Conservation (phyloP, 2,329 filamentous ascomycete species). For the Botrytis sinoallii region DNA sequence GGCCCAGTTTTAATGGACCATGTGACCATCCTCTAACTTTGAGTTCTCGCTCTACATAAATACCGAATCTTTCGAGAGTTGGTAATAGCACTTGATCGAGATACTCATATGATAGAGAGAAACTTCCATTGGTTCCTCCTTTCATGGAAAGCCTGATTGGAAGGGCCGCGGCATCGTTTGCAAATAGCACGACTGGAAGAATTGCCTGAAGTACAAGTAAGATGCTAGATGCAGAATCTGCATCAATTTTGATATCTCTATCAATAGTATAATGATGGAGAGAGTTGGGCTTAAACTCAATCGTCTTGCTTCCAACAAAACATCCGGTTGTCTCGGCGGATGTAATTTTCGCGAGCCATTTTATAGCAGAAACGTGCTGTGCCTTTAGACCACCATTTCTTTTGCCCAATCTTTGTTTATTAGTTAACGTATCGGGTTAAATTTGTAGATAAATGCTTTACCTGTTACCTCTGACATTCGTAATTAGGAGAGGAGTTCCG, state of each 20-base stretch:
- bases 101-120: slow-evolving; percentile 59
- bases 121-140: slow-evolving; percentile 58
- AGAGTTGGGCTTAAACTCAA: slow-evolving; percentile 35
- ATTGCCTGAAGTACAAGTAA: slow-evolving; percentile 59
- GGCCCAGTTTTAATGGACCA: slow-evolving; percentile 30
- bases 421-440: neutral
- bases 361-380: slow-evolving; percentile 57
- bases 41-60: slow-evolving; percentile 47
- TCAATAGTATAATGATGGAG: slow-evolving; percentile 34
- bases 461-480: slow-evolving; percentile 55
- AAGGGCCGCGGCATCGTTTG: slow-evolving; percentile 44
- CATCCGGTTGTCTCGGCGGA: slow-evolving; percentile 51
- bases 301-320: slow-evolving; percentile 46
- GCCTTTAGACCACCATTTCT: slow-evolving; percentile 48
- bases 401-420: slow-evolving; percentile 21
- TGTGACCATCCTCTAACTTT: slow-evolving; percentile 49
- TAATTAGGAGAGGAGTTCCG: slow-evolving; percentile 51
- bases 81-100: slow-evolving; percentile 60
- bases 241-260: slow-evolving; percentile 49
- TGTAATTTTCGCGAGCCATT: slow-evolving; percentile 52
- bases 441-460: neutral
- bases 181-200: slow-evolving; percentile 57
- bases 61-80: slow-evolving; percentile 49
- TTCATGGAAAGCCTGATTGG: slow-evolving; percentile 51
- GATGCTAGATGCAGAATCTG: slow-evolving; percentile 53